Evolutionary conservation across 164 flowering plant species (phyloP), one percentile per base, ranked within the genome.

Genomic region (Malania oleifera): DNA sequence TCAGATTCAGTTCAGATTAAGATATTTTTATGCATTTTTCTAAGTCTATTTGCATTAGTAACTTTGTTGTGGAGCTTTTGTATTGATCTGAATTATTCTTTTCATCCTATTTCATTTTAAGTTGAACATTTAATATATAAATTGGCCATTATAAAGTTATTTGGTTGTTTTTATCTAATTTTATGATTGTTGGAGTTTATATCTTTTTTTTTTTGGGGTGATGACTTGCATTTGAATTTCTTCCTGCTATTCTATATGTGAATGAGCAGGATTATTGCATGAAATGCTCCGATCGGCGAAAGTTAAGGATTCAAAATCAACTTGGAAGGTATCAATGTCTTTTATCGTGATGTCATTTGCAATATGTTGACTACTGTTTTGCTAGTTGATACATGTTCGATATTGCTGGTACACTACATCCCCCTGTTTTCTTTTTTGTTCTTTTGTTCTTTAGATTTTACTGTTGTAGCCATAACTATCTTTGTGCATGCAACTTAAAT

Each of bases 271-370:
- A 34, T 75, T 93, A 40, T 64, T 93, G 71, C 65, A 73, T 62
- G 99, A 93, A 74, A 93, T 93, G 99, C 95, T 93, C 65, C 78
- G 97, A 44, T 83, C 95, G 26, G 61, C 91, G 46, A 90, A 77
- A 80, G 75, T 77, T 47, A 85, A 83, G 63, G 86, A 83, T 63
- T 71, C 80, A 25, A 87, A 83, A 72, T 81, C 92, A 53, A 82
- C 84, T 22, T 93, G 99, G 99, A 93, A 90, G 97, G 99, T 93
- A 80, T 43, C 60, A 28, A 52, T 27, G 12, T 15, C 4, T 27
- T 14, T 4, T 44, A 17, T n/a, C 44, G 43, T 56, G n/a, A 13
- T 20, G 6, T 41, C 9, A 27, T 19, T 34, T 19, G 44, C 23
- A 37, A 28, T 6, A 15, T 62, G 22, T 52, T 11, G 22, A 1